Percentiles rank a stretch among this genome's conserved stretches.
Evolutionary conservation across 257 asterid species (phyloP).

Genomic region (Solanum chilense): DNA sequence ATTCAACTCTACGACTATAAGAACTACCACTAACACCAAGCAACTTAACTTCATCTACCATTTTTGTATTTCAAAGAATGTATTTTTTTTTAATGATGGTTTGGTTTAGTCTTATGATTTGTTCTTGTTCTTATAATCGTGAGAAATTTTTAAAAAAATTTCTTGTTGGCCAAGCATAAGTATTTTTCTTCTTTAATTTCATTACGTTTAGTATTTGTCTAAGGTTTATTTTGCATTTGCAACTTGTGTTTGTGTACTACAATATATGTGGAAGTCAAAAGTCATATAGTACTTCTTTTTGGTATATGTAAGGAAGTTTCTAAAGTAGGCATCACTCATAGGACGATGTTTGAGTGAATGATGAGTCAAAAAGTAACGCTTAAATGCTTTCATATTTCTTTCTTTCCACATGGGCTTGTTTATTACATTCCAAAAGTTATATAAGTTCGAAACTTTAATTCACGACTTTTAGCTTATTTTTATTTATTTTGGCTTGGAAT

Average conservation of each 20-base stretch:
- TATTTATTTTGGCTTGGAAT: accelerated
- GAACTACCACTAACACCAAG: background rate
- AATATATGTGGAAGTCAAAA: background rate
- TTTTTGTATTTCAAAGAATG: background rate
- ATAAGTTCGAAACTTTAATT: too few species aligned
- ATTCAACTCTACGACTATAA: background rate
- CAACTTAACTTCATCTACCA: background rate
- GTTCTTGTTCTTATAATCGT: background rate
- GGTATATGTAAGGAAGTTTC: background rate
- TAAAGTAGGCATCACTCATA: background rate
- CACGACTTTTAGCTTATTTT: too few species aligned
- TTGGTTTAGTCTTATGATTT: background rate
- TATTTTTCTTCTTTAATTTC: background rate
- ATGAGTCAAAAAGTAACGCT: background rate
- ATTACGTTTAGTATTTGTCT: background rate
- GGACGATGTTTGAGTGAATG: background rate
- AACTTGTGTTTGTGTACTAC: background rate
- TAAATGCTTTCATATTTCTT: background rate
- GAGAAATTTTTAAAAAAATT: background rate
- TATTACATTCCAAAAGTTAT: too few species aligned
- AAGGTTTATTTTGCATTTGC: background rate
- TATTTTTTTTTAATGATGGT: background rate
- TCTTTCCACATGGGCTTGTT: background rate
- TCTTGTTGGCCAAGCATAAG: background rate
- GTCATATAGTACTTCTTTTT: too few species aligned